Evolutionary conservation across 306 rosid genomes (phyloP).

Genomic region (Vicia sativa): DNA sequence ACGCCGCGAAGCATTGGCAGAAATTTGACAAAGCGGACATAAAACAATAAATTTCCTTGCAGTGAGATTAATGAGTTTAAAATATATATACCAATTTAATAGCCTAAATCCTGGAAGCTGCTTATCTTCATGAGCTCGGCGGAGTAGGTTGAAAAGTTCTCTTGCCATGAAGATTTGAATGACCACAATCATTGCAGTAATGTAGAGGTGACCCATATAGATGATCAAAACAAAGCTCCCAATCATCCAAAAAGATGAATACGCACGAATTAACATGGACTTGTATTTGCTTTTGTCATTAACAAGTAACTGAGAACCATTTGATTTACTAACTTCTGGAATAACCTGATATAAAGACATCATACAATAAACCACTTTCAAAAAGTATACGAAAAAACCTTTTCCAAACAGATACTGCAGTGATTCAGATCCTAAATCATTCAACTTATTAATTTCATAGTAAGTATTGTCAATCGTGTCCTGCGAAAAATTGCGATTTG

Average conservation of each 20-base stretch:
- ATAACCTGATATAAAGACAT: slow-evolving; percentile 55
- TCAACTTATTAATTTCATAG: slow-evolving; percentile 4
- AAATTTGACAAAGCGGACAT: neutral
- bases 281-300: slow-evolving; percentile 83
- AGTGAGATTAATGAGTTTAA: slow-evolving; percentile 26
- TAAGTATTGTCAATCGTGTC: neutral
- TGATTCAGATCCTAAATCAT: neutral
- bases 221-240: slow-evolving; percentile 82
- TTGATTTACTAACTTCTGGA: slow-evolving; percentile 65
- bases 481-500: neutral
- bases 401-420: slow-evolving; percentile 16
- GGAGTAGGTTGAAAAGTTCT: slow-evolving; percentile 88
- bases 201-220: slow-evolving; percentile 91
- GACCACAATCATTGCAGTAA: slow-evolving; percentile 91
- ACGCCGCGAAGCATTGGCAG: neutral
- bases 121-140: slow-evolving; percentile 88
- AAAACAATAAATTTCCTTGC: slow-evolving; percentile 34
- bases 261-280: slow-evolving; percentile 85
- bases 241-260: slow-evolving; percentile 95
- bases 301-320: slow-evolving; percentile 74
- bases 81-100: slow-evolving; percentile 71
- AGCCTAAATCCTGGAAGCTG: slow-evolving; percentile 95
- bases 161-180: slow-evolving; percentile 96
- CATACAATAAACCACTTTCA: slow-evolving; percentile 27
- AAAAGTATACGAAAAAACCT: slow-evolving; percentile 24